Base-by-base conservation (phyloP, 768 basidiomycete genomes). In the Amanita pseudoporphyria region DNA sequence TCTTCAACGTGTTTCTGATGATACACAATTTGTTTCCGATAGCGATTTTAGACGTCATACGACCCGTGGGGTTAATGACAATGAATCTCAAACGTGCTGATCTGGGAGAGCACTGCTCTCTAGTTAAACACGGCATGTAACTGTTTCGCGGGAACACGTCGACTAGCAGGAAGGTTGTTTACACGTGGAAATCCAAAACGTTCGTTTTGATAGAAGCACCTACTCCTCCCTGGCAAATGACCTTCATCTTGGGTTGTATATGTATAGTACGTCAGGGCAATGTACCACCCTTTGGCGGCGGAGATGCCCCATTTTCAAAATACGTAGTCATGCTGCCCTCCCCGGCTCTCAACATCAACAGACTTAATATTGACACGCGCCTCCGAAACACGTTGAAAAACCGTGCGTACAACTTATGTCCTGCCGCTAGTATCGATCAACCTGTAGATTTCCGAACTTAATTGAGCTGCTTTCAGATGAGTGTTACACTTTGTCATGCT, bases 1-100 rank as follows among this genome's bases (percentile, higher is more conserved):
- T n/a, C 26, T 37, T 48, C 47, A 48, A 48, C 47, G 47, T 48
- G 47, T 48, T 28, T 40, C 28, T 40, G 36, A 39, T 37, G 33
- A 31, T 35, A 40, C 28, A 28, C 22, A 28, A 31, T 40, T 16
- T 32, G 22, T 18, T 19, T 16, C 30, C 28, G 38, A 30, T 40
- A 37, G n/a, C n/a, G 16, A 24, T 31, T 37, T 36, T 37, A 33
- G 32, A 47, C 35, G 38, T 31, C 47, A 40, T 48, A 21, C 13
- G 28, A n/a, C 26, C 26, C 24, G 21, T 24, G 44, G 33, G 19
- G 24, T n/a, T 9, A 16, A 28, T 42, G 41, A 42, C 41, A 26
- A n/a, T 37, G 36, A 37, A 37, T 37, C 36, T 18, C n/a, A 18
- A 24, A 26, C 26, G 28, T 43, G 26, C 3, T 26, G 26, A 28